These are phyloP conservation scores for Myriangium duriaei DNA, from an alignment of 2,329 filamentous ascomycete genomes.

Conservation along the genomic window DNA sequence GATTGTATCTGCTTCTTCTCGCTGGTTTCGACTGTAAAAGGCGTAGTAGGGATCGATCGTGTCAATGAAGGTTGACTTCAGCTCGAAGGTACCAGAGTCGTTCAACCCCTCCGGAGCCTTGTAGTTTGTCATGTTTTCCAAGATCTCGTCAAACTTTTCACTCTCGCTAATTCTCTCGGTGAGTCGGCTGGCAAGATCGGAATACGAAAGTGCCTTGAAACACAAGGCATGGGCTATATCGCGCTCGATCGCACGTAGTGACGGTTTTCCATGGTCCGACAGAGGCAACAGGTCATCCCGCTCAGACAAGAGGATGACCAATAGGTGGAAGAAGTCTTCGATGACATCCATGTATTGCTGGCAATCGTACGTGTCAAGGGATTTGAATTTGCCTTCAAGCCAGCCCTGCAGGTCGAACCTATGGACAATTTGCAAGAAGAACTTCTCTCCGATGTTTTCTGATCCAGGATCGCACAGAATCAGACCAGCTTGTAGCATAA, in stretches of 20 bases:
- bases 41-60: conserved; percentile 91
- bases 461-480: conserved; percentile 73
- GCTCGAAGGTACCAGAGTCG: conserved; percentile 86
- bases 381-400: conserved; percentile 71
- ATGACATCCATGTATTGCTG: conserved; percentile 80
- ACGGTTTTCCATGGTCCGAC: conserved; percentile 34
- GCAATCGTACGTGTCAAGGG: conserved; percentile 68
- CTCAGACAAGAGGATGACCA: conserved; percentile 85
- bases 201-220: conserved; percentile 92
- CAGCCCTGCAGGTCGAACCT: conserved; percentile 80
- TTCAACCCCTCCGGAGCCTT: conserved; percentile 81
- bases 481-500: conserved; percentile 80
- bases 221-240: conserved; percentile 90
- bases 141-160: conserved; percentile 71
- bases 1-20: conserved; percentile 84
- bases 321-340: conserved; percentile 87
- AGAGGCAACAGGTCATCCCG: conserved; percentile 63
- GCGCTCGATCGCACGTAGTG: conserved; percentile 58
- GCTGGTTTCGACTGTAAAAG: conserved; percentile 92
- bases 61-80: conserved; percentile 75
- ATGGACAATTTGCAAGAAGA: conserved; percentile 81
- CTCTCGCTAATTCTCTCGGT: conserved; percentile 83
- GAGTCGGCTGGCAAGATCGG: conserved; percentile 73
- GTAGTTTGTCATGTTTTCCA: conserved; percentile 81
- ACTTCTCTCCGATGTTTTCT: conserved; percentile 29